These are phyloP conservation scores for Salmacisia buchloeana DNA, from an alignment of 1,284 basidiomycete genomes.

Conservation along the genomic window DNA sequence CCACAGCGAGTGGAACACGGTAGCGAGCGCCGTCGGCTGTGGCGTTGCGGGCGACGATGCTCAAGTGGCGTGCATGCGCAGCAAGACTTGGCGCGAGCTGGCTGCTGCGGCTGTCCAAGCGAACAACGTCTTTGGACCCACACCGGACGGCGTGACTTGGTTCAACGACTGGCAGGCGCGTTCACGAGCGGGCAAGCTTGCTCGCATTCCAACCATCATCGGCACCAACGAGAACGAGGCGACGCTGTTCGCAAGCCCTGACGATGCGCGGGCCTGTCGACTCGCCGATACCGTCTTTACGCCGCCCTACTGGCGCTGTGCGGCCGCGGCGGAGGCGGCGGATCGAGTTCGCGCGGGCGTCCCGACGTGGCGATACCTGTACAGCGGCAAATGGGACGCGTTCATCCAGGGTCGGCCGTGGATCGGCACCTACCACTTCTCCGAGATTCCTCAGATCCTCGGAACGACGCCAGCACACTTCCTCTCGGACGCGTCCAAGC, in stretches of 20 bases:
- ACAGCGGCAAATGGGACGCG: constrained; percentile 7
- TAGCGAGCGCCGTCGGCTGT: neutral
- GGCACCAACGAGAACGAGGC: neutral
- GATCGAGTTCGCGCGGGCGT: constrained; percentile 21
- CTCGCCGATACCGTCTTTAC: neutral
- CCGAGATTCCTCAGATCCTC: constrained; percentile 6
- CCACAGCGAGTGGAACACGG: constrained; percentile 4
- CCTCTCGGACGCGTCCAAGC: neutral
- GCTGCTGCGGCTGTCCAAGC: neutral
- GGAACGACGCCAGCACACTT: constrained; percentile 4
- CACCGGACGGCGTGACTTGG: neutral
- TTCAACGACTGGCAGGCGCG: neutral
- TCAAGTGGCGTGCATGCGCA: constrained; percentile 4
- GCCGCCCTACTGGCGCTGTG: neutral
- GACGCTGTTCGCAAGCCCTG: constrained; percentile 17
- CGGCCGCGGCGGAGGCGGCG: constrained; percentile 1
- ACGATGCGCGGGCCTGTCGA: constrained; percentile 6
- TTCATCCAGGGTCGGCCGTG: constrained; percentile 4
- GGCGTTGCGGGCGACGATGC: neutral
- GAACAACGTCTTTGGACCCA: neutral
- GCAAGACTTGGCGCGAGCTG: neutral
- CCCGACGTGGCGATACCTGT: constrained; percentile 20
- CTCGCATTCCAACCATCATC: neutral
- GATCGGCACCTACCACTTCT: constrained; percentile 8
- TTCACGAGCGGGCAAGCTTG: neutral